Conservation (phyloP, 306 rosid species). For the Gleditsia sinensis region DNA sequence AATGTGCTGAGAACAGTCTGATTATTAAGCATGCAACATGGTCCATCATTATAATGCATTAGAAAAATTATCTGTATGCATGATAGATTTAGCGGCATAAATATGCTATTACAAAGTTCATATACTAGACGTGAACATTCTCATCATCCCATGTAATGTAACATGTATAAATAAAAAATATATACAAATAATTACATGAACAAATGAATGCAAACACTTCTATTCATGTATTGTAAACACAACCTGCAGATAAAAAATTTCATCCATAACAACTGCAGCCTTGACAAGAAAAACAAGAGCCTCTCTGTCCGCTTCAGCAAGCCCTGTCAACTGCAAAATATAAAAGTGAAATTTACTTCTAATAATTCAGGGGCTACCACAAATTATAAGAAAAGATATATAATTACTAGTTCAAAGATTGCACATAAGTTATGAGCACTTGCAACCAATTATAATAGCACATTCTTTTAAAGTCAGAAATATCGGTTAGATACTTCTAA, state of each 20-base stretch:
- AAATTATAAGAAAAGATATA: conserved; percentile 2
- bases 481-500: background rate
- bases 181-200: conserved; percentile 6
- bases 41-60: conserved; percentile 28
- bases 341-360: conserved; percentile 7
- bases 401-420: conserved; percentile 11
- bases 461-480: conserved; percentile 16
- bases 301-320: conserved; percentile 69
- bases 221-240: conserved; percentile 21
- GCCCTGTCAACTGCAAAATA: conserved; percentile 69
- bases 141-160: background rate
- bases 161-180: conserved; percentile 12
- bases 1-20: conserved; percentile 2
- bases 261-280: conserved; percentile 85
- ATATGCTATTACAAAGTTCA: conserved; percentile 9
- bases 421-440: background rate
- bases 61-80: conserved; percentile 22
- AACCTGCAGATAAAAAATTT: conserved; percentile 84
- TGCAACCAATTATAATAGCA: conserved; percentile 15
- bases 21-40: conserved; percentile 20
- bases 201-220: background rate
- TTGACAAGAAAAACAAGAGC: conserved; percentile 67
- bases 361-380: background rate
- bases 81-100: conserved; percentile 16
- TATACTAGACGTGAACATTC: conserved; percentile 9